A percentile compares a stretch with the other conserved stretches of the same genome.
Conservation (phyloP, 768 basidiomycete species). For the Mycena haematopus region DNA sequence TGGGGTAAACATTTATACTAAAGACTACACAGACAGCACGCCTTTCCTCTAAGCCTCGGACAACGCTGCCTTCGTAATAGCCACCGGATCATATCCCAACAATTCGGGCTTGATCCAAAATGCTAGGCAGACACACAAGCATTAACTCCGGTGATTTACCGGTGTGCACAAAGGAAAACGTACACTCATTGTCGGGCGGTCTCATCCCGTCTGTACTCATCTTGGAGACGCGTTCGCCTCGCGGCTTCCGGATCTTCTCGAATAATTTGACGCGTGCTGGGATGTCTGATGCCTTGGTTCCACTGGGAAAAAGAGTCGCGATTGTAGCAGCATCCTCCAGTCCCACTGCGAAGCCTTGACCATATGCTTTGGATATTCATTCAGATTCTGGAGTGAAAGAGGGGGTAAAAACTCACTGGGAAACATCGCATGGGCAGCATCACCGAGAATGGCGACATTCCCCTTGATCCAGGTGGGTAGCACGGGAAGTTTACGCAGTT, state of each 20-base stretch:
- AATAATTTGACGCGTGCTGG: conserved; percentile 1
- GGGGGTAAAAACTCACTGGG: conserved; percentile 1
- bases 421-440: conserved; percentile 19
- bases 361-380: neutral
- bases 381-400: neutral
- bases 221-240: conserved; percentile 11
- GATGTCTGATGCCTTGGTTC: conserved; percentile 4
- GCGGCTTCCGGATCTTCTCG: conserved; percentile 10
- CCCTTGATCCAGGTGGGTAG: conserved; percentile 17
- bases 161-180: neutral
- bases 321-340: conserved; percentile 19
- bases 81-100: neutral
- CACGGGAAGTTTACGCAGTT: neutral
- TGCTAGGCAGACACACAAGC: neutral
- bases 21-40: too few species aligned
- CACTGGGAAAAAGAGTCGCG: neutral
- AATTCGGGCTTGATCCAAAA: neutral
- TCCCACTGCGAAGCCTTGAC: conserved; percentile 9
- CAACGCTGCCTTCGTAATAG: neutral
- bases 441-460: conserved; percentile 14
- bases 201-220: neutral
- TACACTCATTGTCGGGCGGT: neutral
- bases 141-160: neutral
- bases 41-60: neutral
- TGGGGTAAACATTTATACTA: too few species aligned